Conservation (phyloP, 225 moss, liverwort and hornwort species). For the Neckera pumila region DNA sequence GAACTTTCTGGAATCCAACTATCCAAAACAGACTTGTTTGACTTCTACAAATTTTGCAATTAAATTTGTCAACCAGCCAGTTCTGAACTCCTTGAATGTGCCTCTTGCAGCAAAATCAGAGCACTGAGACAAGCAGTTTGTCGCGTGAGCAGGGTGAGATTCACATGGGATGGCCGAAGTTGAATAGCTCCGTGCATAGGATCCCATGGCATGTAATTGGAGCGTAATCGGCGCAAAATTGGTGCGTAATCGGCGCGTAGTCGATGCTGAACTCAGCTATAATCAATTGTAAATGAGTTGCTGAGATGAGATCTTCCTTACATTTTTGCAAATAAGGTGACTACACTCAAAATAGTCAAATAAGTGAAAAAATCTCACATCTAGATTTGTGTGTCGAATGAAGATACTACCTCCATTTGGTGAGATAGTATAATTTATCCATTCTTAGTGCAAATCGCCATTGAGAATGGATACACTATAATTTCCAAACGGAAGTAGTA, state of each 20-base stretch:
- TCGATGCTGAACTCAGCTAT: not conserved
- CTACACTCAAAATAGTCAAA: not conserved
- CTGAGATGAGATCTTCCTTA: not conserved
- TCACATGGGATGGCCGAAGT: not conserved
- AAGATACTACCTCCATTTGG: not conserved
- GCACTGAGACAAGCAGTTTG: not conserved
- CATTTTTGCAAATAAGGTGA: not conserved
- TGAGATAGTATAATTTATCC: no score
- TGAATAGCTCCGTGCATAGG: not conserved
- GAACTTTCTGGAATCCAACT: not conserved
- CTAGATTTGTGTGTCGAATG: not conserved
- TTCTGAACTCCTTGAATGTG: not conserved
- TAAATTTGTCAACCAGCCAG: not conserved
- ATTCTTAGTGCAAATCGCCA: no score
- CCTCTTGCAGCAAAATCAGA: not conserved
- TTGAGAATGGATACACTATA: no score
- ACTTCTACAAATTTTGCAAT: not conserved
- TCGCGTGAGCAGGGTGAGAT: not conserved
- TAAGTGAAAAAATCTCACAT: no score
- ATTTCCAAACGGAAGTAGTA: no score
- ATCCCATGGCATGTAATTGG: not conserved
- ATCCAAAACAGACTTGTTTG: not conserved
- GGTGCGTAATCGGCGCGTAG: not conserved
- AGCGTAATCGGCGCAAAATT: not conserved
- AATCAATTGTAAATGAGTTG: not conserved